phyloP scores from a whole-genome alignment of 1,284 basidiomycete genomes.

The Trichosporon sp. region DNA sequence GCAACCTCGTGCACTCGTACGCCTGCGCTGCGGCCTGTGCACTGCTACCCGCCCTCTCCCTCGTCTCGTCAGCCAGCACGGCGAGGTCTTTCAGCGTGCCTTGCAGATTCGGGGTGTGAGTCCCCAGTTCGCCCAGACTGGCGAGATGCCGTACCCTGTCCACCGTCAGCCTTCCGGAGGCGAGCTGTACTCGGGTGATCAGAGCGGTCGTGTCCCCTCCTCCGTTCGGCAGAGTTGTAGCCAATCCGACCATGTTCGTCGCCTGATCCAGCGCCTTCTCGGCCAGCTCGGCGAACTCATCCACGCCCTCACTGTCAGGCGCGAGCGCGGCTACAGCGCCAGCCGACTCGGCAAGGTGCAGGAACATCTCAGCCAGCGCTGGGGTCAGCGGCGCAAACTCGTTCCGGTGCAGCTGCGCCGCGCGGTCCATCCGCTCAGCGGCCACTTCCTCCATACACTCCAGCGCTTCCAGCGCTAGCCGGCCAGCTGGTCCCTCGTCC shows the following conservation, averaged over 20 bases:
- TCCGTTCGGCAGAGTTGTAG: constrained; percentile 26
- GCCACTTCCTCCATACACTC: constrained; percentile 41
- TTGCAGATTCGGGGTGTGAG: too few species aligned
- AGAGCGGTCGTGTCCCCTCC: constrained; percentile 32
- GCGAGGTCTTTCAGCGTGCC: constrained; percentile 38
- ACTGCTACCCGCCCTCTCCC: constrained; percentile 33
- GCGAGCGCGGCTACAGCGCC: constrained; percentile 31
- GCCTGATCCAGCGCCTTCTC: constrained; percentile 45
- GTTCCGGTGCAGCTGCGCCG: constrained; percentile 83
- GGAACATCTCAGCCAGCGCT: constrained; percentile 39
- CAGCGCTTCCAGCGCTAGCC: constrained; percentile 36
- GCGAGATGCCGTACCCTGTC: constrained; percentile 35
- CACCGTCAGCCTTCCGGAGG: constrained; percentile 33
- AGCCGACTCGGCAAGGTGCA: constrained; percentile 33
- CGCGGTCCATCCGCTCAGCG: constrained; percentile 68
- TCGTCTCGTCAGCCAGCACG: constrained; percentile 34
- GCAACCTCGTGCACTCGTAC: constrained; percentile 36
- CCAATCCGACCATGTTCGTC: constrained; percentile 43
- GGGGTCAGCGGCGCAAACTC: constrained; percentile 43
- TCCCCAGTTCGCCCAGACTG: constrained; percentile 28
- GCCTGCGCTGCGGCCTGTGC: constrained; percentile 34
- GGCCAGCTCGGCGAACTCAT: constrained; percentile 37
- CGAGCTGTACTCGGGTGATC: constrained; percentile 42
- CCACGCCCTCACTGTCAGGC: constrained; percentile 31
- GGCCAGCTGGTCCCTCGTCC: constrained; percentile 30